phyloP scores from a whole-genome alignment of 2,329 filamentous ascomycete species.

The Corynespora cassiicola region DNA sequence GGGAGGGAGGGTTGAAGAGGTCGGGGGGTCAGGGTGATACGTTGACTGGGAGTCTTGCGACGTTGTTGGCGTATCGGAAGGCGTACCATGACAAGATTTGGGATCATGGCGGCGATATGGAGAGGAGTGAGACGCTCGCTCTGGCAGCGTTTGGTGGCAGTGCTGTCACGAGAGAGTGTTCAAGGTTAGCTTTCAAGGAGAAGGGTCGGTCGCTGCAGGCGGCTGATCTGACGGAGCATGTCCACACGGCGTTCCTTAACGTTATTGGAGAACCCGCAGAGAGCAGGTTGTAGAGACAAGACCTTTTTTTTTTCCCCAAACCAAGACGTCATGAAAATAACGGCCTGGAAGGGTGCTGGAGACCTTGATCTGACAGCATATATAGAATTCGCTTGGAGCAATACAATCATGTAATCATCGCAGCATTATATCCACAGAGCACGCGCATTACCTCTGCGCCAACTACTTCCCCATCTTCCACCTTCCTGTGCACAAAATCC shows the following conservation, averaged over 20 bases:
- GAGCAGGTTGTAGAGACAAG: slow-evolving; percentile 21
- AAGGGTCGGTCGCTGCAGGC: slow-evolving; percentile 90
- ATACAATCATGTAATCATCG: too few species aligned
- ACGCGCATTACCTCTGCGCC: too few species aligned
- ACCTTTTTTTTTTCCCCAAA: too few species aligned
- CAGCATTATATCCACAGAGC: too few species aligned
- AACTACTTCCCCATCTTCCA: too few species aligned
- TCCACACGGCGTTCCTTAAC: slow-evolving; percentile 80
- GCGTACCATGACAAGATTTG: slow-evolving; percentile 86
- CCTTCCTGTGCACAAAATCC: too few species aligned
- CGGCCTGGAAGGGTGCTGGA: too few species aligned
- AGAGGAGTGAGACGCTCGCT: slow-evolving; percentile 66
- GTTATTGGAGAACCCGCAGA: slow-evolving; percentile 73
- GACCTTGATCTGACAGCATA: too few species aligned
- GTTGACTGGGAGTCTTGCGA: slow-evolving; percentile 86
- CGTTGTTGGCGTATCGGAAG: slow-evolving; percentile 85
- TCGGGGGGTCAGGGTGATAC: slow-evolving; percentile 97
- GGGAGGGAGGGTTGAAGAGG: slow-evolving; percentile 83
- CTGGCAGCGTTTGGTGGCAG: slow-evolving; percentile 87
- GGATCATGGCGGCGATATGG: slow-evolving; percentile 66
- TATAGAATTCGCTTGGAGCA: too few species aligned
- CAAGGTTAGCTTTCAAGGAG: slow-evolving; percentile 82
- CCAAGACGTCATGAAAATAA: too few species aligned
- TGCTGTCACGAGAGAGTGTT: slow-evolving; percentile 88
- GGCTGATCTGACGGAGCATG: slow-evolving; percentile 89